These are phyloP conservation scores for Kwoniella botswanensis DNA, from an alignment of 768 basidiomycete species.

Conservation along the genomic window DNA sequence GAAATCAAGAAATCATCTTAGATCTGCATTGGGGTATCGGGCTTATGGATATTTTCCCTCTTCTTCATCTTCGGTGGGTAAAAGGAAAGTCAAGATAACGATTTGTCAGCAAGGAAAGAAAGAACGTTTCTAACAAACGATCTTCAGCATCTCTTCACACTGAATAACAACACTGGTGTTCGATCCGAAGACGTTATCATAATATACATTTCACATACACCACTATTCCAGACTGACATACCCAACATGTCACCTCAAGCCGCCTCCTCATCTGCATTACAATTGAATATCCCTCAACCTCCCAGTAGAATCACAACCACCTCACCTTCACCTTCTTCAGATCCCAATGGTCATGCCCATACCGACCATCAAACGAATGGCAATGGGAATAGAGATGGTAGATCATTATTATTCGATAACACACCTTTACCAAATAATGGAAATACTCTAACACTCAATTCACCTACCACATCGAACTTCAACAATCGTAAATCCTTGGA, in stretches of 20 bases:
- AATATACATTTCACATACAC: background rate
- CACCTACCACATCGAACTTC: background rate
- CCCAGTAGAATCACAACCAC: background rate
- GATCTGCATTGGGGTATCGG: too few species aligned
- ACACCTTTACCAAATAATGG: background rate
- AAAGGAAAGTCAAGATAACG: too few species aligned
- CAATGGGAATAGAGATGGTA: background rate
- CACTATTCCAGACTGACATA: background rate
- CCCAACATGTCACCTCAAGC: background rate
- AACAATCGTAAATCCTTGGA: background rate
- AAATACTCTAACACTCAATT: background rate
- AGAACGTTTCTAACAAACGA: too few species aligned
- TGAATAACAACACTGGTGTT: too few species aligned
- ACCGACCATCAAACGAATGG: background rate
- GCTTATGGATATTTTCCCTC: too few species aligned
- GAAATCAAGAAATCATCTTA: too few species aligned
- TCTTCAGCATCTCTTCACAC: too few species aligned
- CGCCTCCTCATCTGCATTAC: background rate
- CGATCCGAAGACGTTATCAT: background rate
- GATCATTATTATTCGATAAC: background rate
- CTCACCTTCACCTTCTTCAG: constrained; percentile 3
- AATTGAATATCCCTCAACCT: background rate
- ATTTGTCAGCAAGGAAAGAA: too few species aligned
- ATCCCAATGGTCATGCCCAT: background rate
- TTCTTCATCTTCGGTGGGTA: too few species aligned